Conservation (phyloP, 106 monocot genomes). For the Dendrobium catenatum region DNA sequence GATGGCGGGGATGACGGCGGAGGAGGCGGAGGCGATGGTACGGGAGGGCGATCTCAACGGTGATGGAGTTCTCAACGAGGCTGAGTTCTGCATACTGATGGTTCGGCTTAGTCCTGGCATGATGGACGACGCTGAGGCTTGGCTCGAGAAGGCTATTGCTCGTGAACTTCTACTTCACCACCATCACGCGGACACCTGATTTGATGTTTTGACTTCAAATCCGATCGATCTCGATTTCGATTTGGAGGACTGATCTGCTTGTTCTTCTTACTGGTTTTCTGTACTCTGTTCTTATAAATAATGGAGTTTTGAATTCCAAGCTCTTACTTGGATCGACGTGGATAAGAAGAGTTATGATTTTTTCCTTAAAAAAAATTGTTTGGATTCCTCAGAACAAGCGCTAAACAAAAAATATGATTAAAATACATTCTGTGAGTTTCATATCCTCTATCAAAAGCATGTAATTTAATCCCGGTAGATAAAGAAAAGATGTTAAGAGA, state of each 20-base stretch:
- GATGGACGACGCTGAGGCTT: conserved; percentile 55
- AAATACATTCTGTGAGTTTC: no score
- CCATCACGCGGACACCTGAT: neutral
- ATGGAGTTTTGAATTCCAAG: neutral
- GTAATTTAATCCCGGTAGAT: no score
- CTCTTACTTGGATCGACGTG: neutral
- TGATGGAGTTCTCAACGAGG: conserved; percentile 59
- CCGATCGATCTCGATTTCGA: neutral
- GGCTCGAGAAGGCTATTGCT: conserved; percentile 48
- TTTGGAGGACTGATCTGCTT: neutral
- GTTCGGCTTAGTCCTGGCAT: conserved; percentile 70
- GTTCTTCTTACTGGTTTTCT: neutral
- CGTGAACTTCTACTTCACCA: conserved; percentile 16
- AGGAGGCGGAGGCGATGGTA: conserved; percentile 71
- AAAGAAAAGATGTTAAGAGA: no score
- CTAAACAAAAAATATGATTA: no score
- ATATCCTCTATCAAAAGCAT: no score
- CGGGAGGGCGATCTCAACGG: conserved; percentile 76
- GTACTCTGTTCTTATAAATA: conserved; percentile 6
- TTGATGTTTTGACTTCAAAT: neutral
- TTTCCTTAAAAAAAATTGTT: no score
- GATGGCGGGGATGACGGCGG: conserved; percentile 49
- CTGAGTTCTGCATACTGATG: conserved; percentile 86
- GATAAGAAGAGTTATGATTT: neutral
- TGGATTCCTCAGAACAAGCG: no score